These are phyloP conservation scores for Ceratocystiopsis minuta DNA, from an alignment of 2,329 filamentous ascomycete genomes.

Conservation along the genomic window DNA sequence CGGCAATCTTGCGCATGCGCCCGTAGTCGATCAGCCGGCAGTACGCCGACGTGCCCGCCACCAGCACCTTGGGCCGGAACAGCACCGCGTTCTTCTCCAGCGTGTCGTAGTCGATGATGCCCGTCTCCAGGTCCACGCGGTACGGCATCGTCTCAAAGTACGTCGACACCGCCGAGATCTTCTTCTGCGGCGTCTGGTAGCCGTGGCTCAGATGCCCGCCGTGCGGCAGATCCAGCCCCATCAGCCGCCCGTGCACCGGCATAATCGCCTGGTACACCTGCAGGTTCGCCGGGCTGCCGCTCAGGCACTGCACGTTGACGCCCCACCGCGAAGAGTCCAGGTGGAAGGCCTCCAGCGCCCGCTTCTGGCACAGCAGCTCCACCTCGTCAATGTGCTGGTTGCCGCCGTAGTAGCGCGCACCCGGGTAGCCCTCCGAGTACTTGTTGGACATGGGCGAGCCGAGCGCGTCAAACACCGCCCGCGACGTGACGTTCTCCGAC, in stretches of 20 bases:
- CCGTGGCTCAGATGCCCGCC: constrained; percentile 92
- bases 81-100: constrained; percentile 79
- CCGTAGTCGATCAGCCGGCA: constrained; percentile 94
- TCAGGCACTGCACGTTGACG: constrained; percentile 93
- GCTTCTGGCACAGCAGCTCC: constrained; percentile 84
- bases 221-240: constrained; percentile 90
- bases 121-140: constrained; percentile 72
- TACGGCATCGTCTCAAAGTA: constrained; percentile 99
- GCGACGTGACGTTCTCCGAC: constrained; percentile 97
- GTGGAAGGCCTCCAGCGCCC: constrained; percentile 82
- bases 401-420: constrained; percentile 95
- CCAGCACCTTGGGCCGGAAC: constrained; percentile 89
- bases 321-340: constrained; percentile 82
- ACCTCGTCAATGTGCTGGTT: constrained; percentile 98
- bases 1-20: constrained; percentile 89
- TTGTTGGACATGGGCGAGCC: constrained; percentile 96
- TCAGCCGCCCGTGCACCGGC: constrained; percentile 84
- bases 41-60: constrained; percentile 95
- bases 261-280: constrained; percentile 97
- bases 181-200: constrained; percentile 89
- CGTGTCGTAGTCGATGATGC: constrained; percentile 91
- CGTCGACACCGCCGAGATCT: constrained; percentile 94
- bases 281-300: constrained; percentile 86
- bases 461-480: constrained; percentile 92
- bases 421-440: constrained; percentile 97